Conservation (phyloP, 2,329 filamentous ascomycete genomes). For the Calonectria hawksworthii region DNA sequence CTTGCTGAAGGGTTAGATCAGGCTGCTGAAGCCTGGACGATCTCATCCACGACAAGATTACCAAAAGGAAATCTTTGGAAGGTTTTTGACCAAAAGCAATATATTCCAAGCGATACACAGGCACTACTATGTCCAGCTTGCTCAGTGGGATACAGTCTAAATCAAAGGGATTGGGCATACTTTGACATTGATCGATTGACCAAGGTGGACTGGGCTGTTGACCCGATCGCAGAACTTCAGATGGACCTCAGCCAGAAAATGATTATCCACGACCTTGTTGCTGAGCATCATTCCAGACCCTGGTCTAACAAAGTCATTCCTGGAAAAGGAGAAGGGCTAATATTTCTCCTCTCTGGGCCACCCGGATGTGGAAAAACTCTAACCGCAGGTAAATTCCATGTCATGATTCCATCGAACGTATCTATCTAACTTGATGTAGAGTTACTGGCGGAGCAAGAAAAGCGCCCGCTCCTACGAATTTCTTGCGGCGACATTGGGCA, state of each 20-base stretch:
- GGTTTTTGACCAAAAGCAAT: neutral
- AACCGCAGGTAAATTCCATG: neutral
- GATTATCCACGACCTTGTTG: neutral
- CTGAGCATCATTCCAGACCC: neutral
- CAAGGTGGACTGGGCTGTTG: neutral
- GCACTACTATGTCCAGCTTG: neutral
- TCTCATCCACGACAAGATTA: neutral
- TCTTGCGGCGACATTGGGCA: neutral
- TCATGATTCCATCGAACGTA: neutral
- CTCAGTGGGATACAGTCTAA: neutral
- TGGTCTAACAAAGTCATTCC: neutral
- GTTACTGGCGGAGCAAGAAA: neutral
- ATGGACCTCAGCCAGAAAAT: neutral
- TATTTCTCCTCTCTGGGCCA: constrained; percentile 1
- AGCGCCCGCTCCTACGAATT: neutral
- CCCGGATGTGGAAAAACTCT: constrained; percentile 2
- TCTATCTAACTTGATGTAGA: neutral
- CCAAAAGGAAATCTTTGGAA: neutral
- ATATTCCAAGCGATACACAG: neutral
- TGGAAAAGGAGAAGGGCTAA: neutral
- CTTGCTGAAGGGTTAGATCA: neutral
- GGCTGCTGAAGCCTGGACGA: neutral
- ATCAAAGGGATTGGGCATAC: neutral
- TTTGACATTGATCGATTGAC: constrained; percentile 6
- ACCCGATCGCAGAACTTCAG: neutral